Percentiles rank a stretch among this genome's conserved stretches.
Evolutionary conservation across 169 alveolate genomes (phyloP).

Genomic region (Eimeria praecox): DNA sequence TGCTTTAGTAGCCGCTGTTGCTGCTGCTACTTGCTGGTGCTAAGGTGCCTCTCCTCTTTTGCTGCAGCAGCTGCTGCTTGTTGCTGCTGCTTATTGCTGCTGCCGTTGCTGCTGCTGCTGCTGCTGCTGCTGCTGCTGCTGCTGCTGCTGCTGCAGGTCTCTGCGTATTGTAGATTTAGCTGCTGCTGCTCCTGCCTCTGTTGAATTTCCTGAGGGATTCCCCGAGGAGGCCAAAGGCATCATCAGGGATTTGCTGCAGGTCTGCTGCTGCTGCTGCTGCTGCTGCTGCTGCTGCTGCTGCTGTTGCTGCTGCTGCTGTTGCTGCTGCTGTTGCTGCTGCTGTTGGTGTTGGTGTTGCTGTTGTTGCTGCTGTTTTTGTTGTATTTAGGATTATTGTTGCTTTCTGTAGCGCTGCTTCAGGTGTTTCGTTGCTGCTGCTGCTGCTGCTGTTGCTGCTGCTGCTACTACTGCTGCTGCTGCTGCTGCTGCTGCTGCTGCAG

Average conservation of each 20-base stretch:
- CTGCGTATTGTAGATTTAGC: background rate
- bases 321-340: background rate
- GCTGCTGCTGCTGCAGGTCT: slow-evolving; percentile 29
- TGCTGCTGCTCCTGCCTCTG: too few species aligned
- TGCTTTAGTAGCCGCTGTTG: background rate
- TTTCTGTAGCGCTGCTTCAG: background rate
- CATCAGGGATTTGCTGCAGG: too few species aligned
- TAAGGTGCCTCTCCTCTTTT: background rate
- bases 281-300: slow-evolving; percentile 56
- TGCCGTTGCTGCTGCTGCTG: slow-evolving; percentile 11
- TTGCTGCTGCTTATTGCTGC: slow-evolving; percentile 2
- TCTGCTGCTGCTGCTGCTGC: too few species aligned
- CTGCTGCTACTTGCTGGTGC: background rate
- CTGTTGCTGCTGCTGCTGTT: background rate
- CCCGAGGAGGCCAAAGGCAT: slow-evolving; percentile 69
- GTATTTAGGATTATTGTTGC: background rate
- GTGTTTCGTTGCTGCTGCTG: background rate
- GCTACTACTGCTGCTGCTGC: background rate
- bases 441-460: slow-evolving; percentile 19
- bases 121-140: slow-evolving; percentile 11
- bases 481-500: slow-evolving; percentile 19
- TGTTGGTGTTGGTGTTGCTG: background rate
- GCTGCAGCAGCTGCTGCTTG: too few species aligned
- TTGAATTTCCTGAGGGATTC: slow-evolving; percentile 10
- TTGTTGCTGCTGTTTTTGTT: background rate